Conservation (phyloP, 305 asterid species). For the Fraxinus albicans region DNA sequence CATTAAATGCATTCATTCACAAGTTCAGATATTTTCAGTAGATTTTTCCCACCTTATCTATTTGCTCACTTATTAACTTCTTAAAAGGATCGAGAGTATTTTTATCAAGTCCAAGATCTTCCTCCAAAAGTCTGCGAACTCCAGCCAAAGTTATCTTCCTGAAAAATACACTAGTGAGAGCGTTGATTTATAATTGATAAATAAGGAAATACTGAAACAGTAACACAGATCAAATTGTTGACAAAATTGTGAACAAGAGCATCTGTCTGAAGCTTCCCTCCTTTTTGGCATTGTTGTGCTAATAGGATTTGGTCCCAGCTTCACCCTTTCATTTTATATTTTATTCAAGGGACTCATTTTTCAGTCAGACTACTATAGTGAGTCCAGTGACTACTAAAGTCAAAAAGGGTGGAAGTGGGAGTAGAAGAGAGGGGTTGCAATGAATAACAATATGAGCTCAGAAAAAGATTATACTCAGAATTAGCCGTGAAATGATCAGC, state of each 20-base stretch:
- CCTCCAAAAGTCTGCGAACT: conserved; percentile 82
- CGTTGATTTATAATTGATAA: conserved; percentile 4
- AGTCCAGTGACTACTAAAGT: not conserved
- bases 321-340: not conserved
- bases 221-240: conserved; percentile 14
- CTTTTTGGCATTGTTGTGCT: not conserved
- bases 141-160: conserved; percentile 70
- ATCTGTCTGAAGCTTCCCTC: conserved; percentile 1
- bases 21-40: conserved; percentile 11
- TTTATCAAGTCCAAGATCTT: conserved; percentile 75
- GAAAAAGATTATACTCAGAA: conserved; percentile 47
- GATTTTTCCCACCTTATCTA: conserved; percentile 58
- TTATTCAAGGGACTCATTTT: not conserved
- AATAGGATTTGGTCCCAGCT: conserved; percentile 5
- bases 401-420: not conserved
- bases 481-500: conserved; percentile 69
- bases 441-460: conserved; percentile 11
- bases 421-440: not conserved
- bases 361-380: not conserved
- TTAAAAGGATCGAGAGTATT: conserved; percentile 70
- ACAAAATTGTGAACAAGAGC: conserved; percentile 18
- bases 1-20: conserved; percentile 5
- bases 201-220: conserved; percentile 11
- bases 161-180: conserved; percentile 26
- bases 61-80: conserved; percentile 54